Evolutionary conservation across 352 stramenopile genomes (phyloP).

Genomic region (Phytophthora europaea): DNA sequence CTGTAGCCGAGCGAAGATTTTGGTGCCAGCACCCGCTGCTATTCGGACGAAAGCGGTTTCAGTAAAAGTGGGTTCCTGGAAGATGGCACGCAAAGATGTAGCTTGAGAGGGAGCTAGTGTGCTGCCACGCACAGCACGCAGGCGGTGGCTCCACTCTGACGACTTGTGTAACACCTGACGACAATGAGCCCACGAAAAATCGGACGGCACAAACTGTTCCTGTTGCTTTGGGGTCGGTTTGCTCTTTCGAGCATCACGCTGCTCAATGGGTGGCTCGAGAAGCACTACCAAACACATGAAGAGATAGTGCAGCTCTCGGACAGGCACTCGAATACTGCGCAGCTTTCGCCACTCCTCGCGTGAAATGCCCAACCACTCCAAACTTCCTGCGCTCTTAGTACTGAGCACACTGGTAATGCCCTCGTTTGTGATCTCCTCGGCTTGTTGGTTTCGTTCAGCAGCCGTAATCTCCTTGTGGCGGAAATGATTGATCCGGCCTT

Average conservation of each 20-base stretch:
- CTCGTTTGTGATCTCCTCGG: conserved; percentile 14
- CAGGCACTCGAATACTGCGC: conserved; percentile 66
- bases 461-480: conserved; percentile 38
- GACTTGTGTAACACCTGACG: conserved; percentile 69
- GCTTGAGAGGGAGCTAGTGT: conserved; percentile 57
- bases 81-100: conserved; percentile 62
- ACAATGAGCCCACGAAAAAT: conserved; percentile 74
- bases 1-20: conserved; percentile 73
- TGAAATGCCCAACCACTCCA: conserved; percentile 78
- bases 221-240: conserved; percentile 54
- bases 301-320: conserved; percentile 80
- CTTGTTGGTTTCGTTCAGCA: conserved; percentile 33
- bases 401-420: conserved; percentile 24
- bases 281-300: conserved; percentile 85
- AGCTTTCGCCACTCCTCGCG: conserved; percentile 75
- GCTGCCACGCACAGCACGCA: conserved; percentile 49
- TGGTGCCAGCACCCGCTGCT: conserved; percentile 58
- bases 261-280: conserved; percentile 61
- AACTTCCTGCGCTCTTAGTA: conserved; percentile 36
- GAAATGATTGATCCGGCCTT: conserved; percentile 80
- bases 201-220: conserved; percentile 62
- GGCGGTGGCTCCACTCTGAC: conserved; percentile 50
- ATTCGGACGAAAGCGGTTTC: conserved; percentile 65
- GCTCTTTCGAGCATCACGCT: conserved; percentile 36
- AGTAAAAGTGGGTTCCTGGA: conserved; percentile 68